phyloP scores from a whole-genome alignment of 2,329 filamentous ascomycete species.

The Alternaria alternata region DNA sequence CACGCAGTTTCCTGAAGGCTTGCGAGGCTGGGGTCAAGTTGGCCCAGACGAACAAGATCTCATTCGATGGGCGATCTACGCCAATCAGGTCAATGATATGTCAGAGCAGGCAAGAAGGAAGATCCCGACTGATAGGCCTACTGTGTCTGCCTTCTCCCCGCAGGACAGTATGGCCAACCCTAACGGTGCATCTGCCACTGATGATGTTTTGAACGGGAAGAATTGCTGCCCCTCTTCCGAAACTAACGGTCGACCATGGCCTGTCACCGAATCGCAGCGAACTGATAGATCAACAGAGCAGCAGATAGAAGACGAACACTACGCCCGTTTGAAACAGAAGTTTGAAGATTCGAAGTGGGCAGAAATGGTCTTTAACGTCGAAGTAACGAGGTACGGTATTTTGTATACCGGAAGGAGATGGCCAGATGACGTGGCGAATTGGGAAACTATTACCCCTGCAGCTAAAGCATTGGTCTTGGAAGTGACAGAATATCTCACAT shows the following conservation, averaged over 20 bases:
- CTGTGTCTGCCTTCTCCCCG: background rate
- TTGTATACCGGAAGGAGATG: background rate
- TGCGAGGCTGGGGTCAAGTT: background rate
- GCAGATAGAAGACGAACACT: background rate
- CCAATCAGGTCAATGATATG: background rate
- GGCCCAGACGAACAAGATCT: background rate
- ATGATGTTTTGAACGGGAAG: background rate
- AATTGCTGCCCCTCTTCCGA: background rate
- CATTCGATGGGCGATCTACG: background rate
- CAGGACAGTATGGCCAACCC: background rate
- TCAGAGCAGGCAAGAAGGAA: background rate
- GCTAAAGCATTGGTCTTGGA: background rate
- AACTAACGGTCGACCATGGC: background rate
- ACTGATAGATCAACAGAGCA: background rate
- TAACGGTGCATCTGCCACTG: background rate
- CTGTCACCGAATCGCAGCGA: background rate
- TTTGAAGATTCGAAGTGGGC: background rate
- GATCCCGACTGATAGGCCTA: background rate
- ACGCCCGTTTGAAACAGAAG: background rate
- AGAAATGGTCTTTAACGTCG: background rate
- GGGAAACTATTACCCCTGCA: background rate
- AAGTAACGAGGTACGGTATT: background rate
- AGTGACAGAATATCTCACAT: background rate
- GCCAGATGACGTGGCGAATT: background rate
- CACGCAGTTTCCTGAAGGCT: background rate